Conservation (phyloP, 768 basidiomycete genomes). For the Leucocoprinus sp. region DNA sequence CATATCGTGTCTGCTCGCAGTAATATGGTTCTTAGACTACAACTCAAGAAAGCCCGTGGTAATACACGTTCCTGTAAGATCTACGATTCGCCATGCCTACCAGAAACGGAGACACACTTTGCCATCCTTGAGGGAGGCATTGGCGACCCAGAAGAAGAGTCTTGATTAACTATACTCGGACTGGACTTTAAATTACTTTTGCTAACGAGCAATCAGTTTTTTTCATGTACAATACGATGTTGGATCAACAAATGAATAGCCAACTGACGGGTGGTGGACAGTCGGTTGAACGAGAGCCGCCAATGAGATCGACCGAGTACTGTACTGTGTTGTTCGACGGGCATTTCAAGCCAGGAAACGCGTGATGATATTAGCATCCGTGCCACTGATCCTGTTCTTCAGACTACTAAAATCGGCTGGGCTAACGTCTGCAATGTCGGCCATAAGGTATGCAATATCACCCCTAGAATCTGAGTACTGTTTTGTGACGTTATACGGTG, state of each 20-base stretch:
- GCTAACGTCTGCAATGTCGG: slow-evolving; percentile 91
- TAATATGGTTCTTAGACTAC: slow-evolving; percentile 43
- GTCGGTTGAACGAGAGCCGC: slow-evolving; percentile 31
- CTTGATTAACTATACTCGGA: slow-evolving; percentile 24
- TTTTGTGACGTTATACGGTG: slow-evolving; percentile 97
- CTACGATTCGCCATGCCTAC: slow-evolving; percentile 95
- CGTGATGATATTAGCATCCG: slow-evolving; percentile 84
- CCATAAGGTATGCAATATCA: slow-evolving; percentile 91
- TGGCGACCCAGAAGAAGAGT: slow-evolving; percentile 88
- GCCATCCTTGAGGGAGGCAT: slow-evolving; percentile 89
- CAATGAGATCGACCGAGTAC: slow-evolving; percentile 15
- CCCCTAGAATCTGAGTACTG: slow-evolving; percentile 98
- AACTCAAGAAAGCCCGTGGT: slow-evolving; percentile 87
- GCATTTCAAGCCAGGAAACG: slow-evolving; percentile 57
- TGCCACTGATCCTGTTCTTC: slow-evolving; percentile 68
- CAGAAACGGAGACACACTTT: slow-evolving; percentile 93
- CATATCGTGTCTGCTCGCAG: slow-evolving; percentile 5
- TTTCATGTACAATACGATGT: slow-evolving; percentile 14
- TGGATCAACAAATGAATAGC: slow-evolving; percentile 14
- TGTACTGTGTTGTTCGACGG: slow-evolving; percentile 12
- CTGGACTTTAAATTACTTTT: neutral
- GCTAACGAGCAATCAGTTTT: slow-evolving; percentile 1
- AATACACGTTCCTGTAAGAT: slow-evolving; percentile 93
- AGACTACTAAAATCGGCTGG: slow-evolving; percentile 70
- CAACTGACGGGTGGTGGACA: slow-evolving; percentile 40